Conservation (phyloP, 768 basidiomycete species). For the Amanita thiersii region DNA sequence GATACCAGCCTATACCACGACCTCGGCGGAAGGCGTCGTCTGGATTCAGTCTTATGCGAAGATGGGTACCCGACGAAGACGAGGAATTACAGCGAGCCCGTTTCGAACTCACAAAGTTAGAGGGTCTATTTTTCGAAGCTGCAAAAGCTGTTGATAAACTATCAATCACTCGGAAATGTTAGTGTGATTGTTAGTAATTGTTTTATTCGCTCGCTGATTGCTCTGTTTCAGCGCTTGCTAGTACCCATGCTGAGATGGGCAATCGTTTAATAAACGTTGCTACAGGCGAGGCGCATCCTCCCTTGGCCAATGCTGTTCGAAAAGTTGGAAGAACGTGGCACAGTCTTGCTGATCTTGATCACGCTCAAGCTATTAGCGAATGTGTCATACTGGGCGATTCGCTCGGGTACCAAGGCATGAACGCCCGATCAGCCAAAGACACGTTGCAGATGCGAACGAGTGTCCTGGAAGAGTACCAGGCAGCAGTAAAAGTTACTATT, state of each 20-base stretch:
- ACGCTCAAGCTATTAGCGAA: conserved; percentile 89
- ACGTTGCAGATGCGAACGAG: conserved; percentile 84
- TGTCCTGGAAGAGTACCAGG: conserved; percentile 90
- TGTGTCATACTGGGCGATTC: conserved; percentile 95
- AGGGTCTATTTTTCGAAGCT: conserved; percentile 87
- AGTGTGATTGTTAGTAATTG: conserved; percentile 8
- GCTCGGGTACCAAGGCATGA: conserved; percentile 92
- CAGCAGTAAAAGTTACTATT: conserved; percentile 88
- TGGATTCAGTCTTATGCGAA: conserved; percentile 68
- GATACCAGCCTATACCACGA: conserved; percentile 80
- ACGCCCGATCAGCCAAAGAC: conserved; percentile 95
- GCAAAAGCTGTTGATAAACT: conserved; percentile 88
- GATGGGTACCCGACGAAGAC: conserved; percentile 88
- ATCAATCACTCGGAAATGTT: conserved; percentile 73
- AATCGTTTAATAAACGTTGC: conserved; percentile 86
- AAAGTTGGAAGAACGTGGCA: conserved; percentile 88
- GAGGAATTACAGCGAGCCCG: conserved; percentile 87
- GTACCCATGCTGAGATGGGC: conserved; percentile 83
- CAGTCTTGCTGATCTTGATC: conserved; percentile 79
- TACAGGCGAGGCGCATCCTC: conserved; percentile 80
- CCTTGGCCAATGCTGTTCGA: conserved; percentile 74
- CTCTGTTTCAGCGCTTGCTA: conserved; percentile 53
- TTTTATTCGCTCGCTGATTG: conserved; percentile 1
- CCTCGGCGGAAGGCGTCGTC: conserved; percentile 65
- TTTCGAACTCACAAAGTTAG: conserved; percentile 86